Base-by-base conservation (phyloP, 2,329 filamentous ascomycete species). In the Orbilia oligospora region DNA sequence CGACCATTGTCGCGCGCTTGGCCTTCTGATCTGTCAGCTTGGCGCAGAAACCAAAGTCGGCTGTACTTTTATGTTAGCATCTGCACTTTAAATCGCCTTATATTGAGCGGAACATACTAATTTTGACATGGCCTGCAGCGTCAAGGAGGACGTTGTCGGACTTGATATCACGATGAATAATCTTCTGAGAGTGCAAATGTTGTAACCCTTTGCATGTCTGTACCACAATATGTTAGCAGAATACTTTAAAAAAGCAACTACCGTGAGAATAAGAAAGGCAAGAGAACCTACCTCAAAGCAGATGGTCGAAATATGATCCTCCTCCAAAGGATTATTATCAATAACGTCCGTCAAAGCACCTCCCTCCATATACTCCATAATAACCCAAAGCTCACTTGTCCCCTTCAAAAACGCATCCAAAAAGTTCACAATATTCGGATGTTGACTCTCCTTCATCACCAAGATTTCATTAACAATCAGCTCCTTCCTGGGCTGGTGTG, bases 341-440 rank as follows among this genome's bases (percentile, higher is more conserved):
- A 99, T 99, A 78, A 99, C 94, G 87, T 99, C 96, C 0, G 96
- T 99, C 84, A 99, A 87, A 80, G 96, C 93, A 86, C 96, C 96
- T 82, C 96, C 96, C 86, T 99, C 96, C 96, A 99, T 99, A 83
- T 94, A 99, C 86, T 99, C 96, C 96, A 99, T 97, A 66, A 99
- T 95, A 10, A 99, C 94, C 96, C 96, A 99, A n/a, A 99, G 89
- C 84, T 99, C 96, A 83, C 93, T 94, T 85, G 96, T 95, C 84
- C 97, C 97, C 83, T 96, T 93, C 83, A 99, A 86, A 87, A 98
- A 99, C 2, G 95, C 94, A 82, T 99, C 96, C 38, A 99, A 87
- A 86, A 97, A 99, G 86, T 99, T 99, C 85, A 99, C 96, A 87
- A 99, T 99, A 85, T 99, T 99, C 79, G 92, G 91, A 85, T 99